Evolutionary conservation across 768 basidiomycete genomes (phyloP), one percentile per base, ranked within the genome.

Genomic region (Lentinula lateritia): DNA sequence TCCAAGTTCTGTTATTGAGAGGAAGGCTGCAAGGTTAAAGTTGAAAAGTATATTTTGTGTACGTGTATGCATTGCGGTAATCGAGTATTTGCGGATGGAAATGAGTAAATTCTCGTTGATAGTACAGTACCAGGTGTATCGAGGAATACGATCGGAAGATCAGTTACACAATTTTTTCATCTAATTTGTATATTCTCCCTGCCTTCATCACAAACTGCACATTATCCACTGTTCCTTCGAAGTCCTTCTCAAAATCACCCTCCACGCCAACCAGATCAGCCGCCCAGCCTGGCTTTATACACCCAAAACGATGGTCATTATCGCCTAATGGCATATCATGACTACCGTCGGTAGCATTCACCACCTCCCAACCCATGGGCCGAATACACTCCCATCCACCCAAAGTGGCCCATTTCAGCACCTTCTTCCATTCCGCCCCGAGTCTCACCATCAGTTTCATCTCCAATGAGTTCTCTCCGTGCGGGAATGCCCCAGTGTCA

Each of bases 401-500:
- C 18, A 85, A 67, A 32, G 85, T 87, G 16, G 75, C 82, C 83
- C 84, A 85, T n/a, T 73, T 73, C 36, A 89, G 70, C 15, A 88
- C 81, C 57, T 74, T 73, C 38, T 71, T 69, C 81, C 81, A 83
- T 28, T 74, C 71, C 20, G 82, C 84, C 1, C 86, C 86, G 1
- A 85, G 73, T 32, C 70, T 66, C 13, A 80, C 79, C 88, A 88
- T 87, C 35, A 87, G 69, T 65, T 79, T 73, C 76, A 88, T 73
- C 75, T 88, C 87, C 45, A 82, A 70, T 32, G 82, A 78, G 66
- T 88, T 88, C 63, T 77, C 72, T 0, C 85, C 86, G 66, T 87
- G 87, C 16, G 79, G 65, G 68, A 88, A 88, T 2, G 80, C 79
- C 8, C 86, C 87, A 2, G 86, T 88, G 69, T 88, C 85, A 1